Conservation (phyloP, 1,139 yeast genomes). For the Sugiyamaella novakii region DNA sequence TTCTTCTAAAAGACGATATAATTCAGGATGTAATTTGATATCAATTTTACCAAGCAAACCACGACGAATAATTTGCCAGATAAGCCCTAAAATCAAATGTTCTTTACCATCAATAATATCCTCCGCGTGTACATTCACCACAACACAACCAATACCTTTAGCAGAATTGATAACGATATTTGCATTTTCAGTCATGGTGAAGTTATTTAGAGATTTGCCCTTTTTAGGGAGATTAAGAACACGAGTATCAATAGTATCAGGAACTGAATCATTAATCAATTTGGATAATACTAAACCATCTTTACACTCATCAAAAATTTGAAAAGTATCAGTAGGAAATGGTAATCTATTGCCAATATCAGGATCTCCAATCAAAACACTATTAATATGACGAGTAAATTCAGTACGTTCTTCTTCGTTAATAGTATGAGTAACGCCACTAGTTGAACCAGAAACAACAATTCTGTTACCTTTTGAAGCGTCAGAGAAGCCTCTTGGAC, state of each 20-base stretch:
- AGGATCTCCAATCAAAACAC: constrained; percentile 86
- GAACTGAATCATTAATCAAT: constrained; percentile 94
- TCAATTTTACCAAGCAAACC: constrained; percentile 94
- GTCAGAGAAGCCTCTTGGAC: constrained; percentile 19
- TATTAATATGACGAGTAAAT: constrained; percentile 93
- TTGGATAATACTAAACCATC: constrained; percentile 93
- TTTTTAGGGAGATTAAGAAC: constrained; percentile 85
- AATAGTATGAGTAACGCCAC: constrained; percentile 95
- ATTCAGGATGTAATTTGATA: constrained; percentile 93
- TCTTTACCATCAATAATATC: constrained; percentile 97
- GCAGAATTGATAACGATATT: constrained; percentile 97
- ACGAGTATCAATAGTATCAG: constrained; percentile 97
- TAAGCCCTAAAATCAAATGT: constrained; percentile 89
- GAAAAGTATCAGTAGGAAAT: constrained; percentile 91
- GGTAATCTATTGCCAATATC: constrained; percentile 87
- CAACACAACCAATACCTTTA: constrained; percentile 97
- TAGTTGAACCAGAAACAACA: constrained; percentile 77
- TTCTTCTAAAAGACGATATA: constrained; percentile 90
- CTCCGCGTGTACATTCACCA: constrained; percentile 95
- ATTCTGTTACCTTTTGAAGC: constrained; percentile 56
- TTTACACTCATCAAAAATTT: constrained; percentile 93
- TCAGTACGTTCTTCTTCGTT: constrained; percentile 96
- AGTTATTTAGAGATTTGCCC: constrained; percentile 83
- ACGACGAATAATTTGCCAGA: constrained; percentile 98
- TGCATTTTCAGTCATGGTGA: constrained; percentile 96